These are phyloP conservation scores for Apiospora malaysiana DNA, from an alignment of 2,329 filamentous ascomycete species.

Conservation along the genomic window DNA sequence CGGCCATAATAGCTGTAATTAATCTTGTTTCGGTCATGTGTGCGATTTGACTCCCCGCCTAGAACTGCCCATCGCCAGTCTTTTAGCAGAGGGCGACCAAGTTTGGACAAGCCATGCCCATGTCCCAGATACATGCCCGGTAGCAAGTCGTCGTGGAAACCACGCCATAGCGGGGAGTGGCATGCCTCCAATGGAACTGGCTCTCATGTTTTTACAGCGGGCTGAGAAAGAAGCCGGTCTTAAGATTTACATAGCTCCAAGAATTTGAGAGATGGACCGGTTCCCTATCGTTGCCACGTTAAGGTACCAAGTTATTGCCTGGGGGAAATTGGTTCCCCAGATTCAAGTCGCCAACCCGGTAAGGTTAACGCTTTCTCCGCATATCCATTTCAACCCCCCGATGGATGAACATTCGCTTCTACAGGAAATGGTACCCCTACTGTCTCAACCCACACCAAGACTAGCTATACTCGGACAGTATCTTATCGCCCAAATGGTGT, in stretches of 20 bases:
- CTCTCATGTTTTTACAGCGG: not conserved
- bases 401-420: not conserved
- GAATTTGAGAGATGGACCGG: not conserved
- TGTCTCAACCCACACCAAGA: not conserved
- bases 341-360: not conserved
- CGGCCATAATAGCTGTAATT: not conserved
- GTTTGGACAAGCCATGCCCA: not conserved
- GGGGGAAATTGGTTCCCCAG: not conserved
- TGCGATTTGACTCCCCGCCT: not conserved
- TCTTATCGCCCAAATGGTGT: not conserved
- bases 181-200: not conserved
- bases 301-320: not conserved
- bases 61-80: not conserved
- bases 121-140: not conserved
- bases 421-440: not conserved
- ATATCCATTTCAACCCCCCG: not conserved
- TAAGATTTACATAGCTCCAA: not conserved
- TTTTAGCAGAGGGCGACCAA: not conserved
- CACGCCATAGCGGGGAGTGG: slow-evolving; percentile 1
- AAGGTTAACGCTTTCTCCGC: not conserved
- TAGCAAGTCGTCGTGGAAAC: slow-evolving; percentile 8
- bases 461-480: not conserved
- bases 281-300: not conserved
- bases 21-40: not conserved
- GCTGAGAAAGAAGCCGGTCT: not conserved